Conservation (phyloP, 1,139 yeast species). For the Spencermartinsiella ligniputridi region DNA sequence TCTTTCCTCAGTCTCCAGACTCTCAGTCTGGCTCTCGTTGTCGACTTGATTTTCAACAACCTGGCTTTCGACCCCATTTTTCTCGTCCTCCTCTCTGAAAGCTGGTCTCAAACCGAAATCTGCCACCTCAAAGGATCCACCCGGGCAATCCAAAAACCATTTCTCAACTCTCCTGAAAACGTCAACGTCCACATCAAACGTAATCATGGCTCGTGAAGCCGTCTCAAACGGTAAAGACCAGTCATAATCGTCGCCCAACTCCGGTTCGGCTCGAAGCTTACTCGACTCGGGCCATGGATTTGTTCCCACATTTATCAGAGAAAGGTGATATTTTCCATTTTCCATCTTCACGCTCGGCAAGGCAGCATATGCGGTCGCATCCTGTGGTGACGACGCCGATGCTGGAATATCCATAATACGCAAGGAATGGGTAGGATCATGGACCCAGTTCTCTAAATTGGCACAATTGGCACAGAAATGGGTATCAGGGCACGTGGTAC, state of each 20-base stretch:
- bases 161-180: not conserved
- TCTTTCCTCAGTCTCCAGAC: not conserved
- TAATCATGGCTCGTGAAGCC: not conserved
- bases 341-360: not conserved
- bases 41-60: slow-evolving; percentile 2
- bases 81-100: not conserved
- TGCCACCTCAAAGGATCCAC: not conserved
- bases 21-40: slow-evolving; percentile 8
- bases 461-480: not conserved
- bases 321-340: not conserved
- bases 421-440: slow-evolving; percentile 9
- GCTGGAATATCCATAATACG: not conserved
- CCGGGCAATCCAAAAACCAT: not conserved
- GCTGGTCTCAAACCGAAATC: not conserved
- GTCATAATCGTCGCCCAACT: not conserved
- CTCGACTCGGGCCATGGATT: not conserved
- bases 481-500: not conserved
- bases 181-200: not conserved
- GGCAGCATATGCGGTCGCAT: not conserved
- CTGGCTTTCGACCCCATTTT: not conserved
- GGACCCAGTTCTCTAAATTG: slow-evolving; percentile 5
- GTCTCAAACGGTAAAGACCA: not conserved
- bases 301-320: not conserved
- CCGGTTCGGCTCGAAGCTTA: not conserved
- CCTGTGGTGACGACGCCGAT: not conserved